phyloP scores from a whole-genome alignment of 2,329 filamentous ascomycete species.

The Botrytis cinerea region DNA sequence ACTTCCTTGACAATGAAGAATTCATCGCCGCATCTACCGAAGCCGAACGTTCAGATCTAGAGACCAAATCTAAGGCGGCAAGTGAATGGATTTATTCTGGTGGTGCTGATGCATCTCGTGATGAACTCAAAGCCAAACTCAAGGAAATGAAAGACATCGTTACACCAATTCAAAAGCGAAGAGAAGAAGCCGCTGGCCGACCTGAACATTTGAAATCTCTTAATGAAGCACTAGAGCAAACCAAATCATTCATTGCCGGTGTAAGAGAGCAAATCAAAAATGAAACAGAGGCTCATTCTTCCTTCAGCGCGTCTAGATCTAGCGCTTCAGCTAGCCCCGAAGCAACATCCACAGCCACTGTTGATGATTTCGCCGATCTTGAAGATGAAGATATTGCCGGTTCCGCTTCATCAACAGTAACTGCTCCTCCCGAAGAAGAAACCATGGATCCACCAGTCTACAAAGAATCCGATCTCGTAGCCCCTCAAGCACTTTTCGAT shows the following conservation, averaged over 20 bases:
- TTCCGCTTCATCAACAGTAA: conserved; percentile 37
- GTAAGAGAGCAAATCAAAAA: conserved; percentile 74
- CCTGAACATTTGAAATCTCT: conserved; percentile 69
- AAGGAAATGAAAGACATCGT: conserved; percentile 77
- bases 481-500: conserved; percentile 62
- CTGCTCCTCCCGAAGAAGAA: conserved; percentile 46
- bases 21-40: conserved; percentile 74
- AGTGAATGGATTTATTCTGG: conserved; percentile 93
- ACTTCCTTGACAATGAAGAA: conserved; percentile 74
- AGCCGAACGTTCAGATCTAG: conserved; percentile 65
- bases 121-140: conserved; percentile 74
- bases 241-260: conserved; percentile 67
- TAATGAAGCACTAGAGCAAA: conserved; percentile 69
- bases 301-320: conserved; percentile 51
- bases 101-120: conserved; percentile 72
- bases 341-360: conserved; percentile 46
- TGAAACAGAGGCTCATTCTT: conserved; percentile 60
- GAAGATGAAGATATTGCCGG: conserved; percentile 64
- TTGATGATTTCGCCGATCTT: conserved; percentile 66
- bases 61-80: conserved; percentile 65
- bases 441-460: conserved; percentile 68
- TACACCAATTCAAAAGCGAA: conserved; percentile 72
- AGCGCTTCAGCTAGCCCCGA: conserved; percentile 39
- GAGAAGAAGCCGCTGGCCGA: conserved; percentile 69
- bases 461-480: conserved; percentile 68